Evolutionary conservation across 306 rosid species (phyloP).

Genomic region (Pyrus pyrifolia): DNA sequence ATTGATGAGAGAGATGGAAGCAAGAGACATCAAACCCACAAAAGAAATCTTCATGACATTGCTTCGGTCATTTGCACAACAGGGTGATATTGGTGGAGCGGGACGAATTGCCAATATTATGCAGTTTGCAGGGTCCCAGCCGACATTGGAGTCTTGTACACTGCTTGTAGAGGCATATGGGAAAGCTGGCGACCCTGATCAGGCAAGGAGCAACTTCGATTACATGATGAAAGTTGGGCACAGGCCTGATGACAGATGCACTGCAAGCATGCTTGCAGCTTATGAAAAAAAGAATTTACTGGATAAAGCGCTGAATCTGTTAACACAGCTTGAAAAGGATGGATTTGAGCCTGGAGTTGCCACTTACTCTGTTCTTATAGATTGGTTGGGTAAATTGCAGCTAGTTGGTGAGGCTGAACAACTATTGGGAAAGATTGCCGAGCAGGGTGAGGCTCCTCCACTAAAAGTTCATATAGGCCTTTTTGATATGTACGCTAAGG

Average conservation of each 20-base stretch:
- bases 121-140: slow-evolving; percentile 57
- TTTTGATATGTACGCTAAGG: slow-evolving; percentile 69
- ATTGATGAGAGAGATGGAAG: slow-evolving; percentile 67
- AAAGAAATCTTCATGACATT: slow-evolving; percentile 63
- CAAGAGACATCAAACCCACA: slow-evolving; percentile 42
- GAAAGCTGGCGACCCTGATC: slow-evolving; percentile 35
- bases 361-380: slow-evolving; percentile 73
- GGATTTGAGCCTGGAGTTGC: slow-evolving; percentile 81
- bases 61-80: slow-evolving; percentile 46
- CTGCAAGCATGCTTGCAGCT: slow-evolving; percentile 73
- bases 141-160: slow-evolving; percentile 47
- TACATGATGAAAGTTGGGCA: slow-evolving; percentile 48
- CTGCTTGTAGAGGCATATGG: slow-evolving; percentile 59
- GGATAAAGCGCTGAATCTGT: slow-evolving; percentile 65
- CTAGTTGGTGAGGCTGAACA: slow-evolving; percentile 83
- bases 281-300: slow-evolving; percentile 53
- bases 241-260: slow-evolving; percentile 70
- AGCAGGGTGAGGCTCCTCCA: slow-evolving; percentile 69
- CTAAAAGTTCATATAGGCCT: slow-evolving; percentile 69
- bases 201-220: slow-evolving; percentile 63
- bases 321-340: slow-evolving; percentile 57
- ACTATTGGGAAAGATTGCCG: slow-evolving; percentile 52
- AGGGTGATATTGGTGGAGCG: slow-evolving; percentile 39
- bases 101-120: slow-evolving; percentile 38
- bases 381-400: slow-evolving; percentile 73